Conservation (phyloP, 2,329 filamentous ascomycete genomes). For the Fragosphaeria purpurea region DNA sequence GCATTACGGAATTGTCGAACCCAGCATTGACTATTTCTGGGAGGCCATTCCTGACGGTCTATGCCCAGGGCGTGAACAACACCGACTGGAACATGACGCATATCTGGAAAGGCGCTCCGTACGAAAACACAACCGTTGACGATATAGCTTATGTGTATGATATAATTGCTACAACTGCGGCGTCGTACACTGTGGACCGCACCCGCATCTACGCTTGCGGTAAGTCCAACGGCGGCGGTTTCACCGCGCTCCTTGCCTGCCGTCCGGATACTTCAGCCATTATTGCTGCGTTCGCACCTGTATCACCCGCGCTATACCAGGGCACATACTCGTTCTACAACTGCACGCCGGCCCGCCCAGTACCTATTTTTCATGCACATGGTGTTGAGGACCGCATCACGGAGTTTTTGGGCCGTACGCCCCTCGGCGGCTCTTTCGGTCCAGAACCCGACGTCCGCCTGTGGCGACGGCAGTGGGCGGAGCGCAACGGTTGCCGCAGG, state of each 20-base stretch:
- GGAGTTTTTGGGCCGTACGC: conserved; percentile 6
- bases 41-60: conserved; percentile 6
- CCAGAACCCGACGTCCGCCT: conserved; percentile 8
- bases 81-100: conserved; percentile 6
- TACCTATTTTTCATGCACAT: conserved; percentile 7
- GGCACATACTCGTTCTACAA: conserved; percentile 8
- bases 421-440: conserved; percentile 5
- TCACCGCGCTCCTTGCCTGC: conserved; percentile 8
- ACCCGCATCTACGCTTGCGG: conserved; percentile 9
- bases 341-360: conserved; percentile 6
- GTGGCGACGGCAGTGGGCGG: conserved; percentile 7
- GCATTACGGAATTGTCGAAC: conserved; percentile 7
- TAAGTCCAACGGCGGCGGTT: conserved; percentile 9
- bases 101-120: conserved; percentile 9
- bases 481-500: conserved; percentile 6
- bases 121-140: conserved; percentile 9
- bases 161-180: conserved; percentile 1
- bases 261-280: conserved; percentile 8
- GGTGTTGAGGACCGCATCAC: conserved; percentile 9
- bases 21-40: conserved; percentile 3
- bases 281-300: conserved; percentile 8
- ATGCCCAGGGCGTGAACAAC: conserved; percentile 9
- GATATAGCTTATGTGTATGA: conserved; percentile 8
- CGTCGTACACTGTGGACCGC: conserved; percentile 4
- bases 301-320: conserved; percentile 8